Evolutionary conservation across 1,139 yeast genomes (phyloP), one percentile per base, ranked within the genome.

Genomic region (Saccharomyces pastorianus): DNA sequence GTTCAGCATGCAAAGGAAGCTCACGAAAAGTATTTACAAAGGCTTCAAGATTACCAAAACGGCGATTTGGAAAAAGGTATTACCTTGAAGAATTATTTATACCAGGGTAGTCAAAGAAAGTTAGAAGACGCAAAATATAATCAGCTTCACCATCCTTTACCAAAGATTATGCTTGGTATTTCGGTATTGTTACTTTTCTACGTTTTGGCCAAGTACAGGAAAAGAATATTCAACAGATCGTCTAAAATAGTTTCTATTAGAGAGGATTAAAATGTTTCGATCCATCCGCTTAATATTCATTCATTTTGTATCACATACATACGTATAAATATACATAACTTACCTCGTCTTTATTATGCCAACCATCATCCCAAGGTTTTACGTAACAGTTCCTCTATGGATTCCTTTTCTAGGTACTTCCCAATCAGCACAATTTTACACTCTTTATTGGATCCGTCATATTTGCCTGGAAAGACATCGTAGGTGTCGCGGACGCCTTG

Each of bases 401-500:
- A 75, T 1, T 64, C 64, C 34, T 68, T 61, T 29, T 70, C 61
- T 56, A 85, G 68, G 59, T 78, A 74, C 66, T 88, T 88, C 1
- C 99, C 99, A 48, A 93, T 93, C 23, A 91, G 73, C 1, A 93
- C 96, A 49, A 93, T 65, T 68, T 88, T 86, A 59, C 81, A 75
- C 4, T 60, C 60, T 5, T 64, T 54, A 14, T 70, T 58, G 6
- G 76, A 76, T 20, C 73, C 69, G 6, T 74, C 70, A 1, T 71
- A 20, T 2, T 75, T 75, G 0, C 78, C 81, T 0, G 80, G 82
- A 5, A 85, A 77, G 1, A 89, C 76, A 59, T 93, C 99, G 69
- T 89, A 93, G 0, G 96, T 88, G 56, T 89, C 95, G 57, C 98
- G 75, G 0, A 93, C 99, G 4, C 96, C 98, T 67, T 93, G 99